Conservation (phyloP, 768 basidiomycete genomes). For the Suillus variegatus region DNA sequence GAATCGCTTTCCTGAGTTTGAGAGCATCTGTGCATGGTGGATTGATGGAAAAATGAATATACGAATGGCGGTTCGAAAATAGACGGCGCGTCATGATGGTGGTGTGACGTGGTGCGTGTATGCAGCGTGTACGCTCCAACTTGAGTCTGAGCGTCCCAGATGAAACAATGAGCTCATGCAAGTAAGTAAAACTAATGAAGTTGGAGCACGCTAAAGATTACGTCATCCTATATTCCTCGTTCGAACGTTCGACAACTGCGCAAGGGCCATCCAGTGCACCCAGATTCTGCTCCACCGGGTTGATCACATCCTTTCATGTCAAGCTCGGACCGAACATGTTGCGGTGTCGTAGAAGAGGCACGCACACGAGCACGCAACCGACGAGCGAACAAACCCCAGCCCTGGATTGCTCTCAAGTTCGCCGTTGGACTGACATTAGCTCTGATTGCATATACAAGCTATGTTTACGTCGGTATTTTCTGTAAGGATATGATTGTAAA, state of each 20-base stretch:
- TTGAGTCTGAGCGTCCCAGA: not conserved
- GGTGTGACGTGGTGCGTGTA: not conserved
- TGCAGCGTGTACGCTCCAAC: not conserved
- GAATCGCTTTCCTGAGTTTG: conserved; percentile 52
- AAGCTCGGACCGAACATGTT: conserved; percentile 30
- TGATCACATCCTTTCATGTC: conserved; percentile 8
- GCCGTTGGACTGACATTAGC: conserved; percentile 59
- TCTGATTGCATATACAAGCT: conserved; percentile 66
- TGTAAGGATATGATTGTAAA: conserved; percentile 69
- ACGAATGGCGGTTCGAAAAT: not conserved
- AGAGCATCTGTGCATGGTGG: conserved; percentile 37
- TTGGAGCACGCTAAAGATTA: not conserved
- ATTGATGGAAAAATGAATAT: conserved; percentile 1
- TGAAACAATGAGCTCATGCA: not conserved
- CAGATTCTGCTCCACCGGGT: not conserved
- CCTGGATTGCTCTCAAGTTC: conserved; percentile 76
- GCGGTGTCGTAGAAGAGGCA: conserved; percentile 57
- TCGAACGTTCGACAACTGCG: not conserved
- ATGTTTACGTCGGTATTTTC: conserved; percentile 77
- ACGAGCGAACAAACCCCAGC: conserved; percentile 52
- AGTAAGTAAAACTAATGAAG: not conserved
- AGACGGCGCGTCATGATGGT: not conserved
- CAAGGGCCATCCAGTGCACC: not conserved
- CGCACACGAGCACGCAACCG: conserved; percentile 37
- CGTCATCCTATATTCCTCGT: not conserved